Conservation (phyloP, 2,329 filamentous ascomycete species). For the Fusarium nodosum region DNA sequence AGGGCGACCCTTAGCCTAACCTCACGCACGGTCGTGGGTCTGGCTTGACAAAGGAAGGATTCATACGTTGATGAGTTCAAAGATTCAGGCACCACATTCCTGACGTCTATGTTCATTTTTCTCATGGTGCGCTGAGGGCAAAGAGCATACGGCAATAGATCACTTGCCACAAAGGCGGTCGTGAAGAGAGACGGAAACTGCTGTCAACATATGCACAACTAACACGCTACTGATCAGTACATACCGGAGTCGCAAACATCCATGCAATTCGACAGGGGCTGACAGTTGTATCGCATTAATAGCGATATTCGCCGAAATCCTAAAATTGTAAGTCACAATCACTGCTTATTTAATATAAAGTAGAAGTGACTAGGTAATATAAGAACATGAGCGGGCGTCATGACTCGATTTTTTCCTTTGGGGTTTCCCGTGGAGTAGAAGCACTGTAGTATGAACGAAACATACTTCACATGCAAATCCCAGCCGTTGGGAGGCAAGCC, state of each 20-base stretch:
- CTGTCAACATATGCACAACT: constrained; percentile 11
- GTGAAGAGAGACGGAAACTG: constrained; percentile 14
- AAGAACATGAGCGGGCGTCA: constrained; percentile 13
- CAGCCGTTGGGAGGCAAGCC: constrained; percentile 21
- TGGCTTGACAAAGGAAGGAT: constrained; percentile 25
- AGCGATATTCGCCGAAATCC: background rate
- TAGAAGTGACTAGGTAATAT: background rate
- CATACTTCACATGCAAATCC: constrained; percentile 9
- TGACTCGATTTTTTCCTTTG: constrained; percentile 22
- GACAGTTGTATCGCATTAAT: background rate
- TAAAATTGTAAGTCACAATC: background rate
- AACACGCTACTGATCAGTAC: constrained; percentile 28
- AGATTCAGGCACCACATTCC: constrained; percentile 28
- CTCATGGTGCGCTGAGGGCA: constrained; percentile 12
- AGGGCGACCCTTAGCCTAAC: constrained; percentile 42
- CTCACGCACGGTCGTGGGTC: constrained; percentile 45
- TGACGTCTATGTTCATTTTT: constrained; percentile 30
- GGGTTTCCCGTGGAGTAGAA: constrained; percentile 8
- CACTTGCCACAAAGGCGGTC: constrained; percentile 26
- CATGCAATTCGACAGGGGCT: constrained; percentile 5
- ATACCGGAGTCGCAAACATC: constrained; percentile 35
- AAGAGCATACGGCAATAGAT: constrained; percentile 15
- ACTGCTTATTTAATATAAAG: background rate
- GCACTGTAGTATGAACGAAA: background rate
- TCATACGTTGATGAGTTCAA: constrained; percentile 26